Evolutionary conservation across 2,329 filamentous ascomycete genomes (phyloP).

Genomic region (Aspergillus thermomutatus): DNA sequence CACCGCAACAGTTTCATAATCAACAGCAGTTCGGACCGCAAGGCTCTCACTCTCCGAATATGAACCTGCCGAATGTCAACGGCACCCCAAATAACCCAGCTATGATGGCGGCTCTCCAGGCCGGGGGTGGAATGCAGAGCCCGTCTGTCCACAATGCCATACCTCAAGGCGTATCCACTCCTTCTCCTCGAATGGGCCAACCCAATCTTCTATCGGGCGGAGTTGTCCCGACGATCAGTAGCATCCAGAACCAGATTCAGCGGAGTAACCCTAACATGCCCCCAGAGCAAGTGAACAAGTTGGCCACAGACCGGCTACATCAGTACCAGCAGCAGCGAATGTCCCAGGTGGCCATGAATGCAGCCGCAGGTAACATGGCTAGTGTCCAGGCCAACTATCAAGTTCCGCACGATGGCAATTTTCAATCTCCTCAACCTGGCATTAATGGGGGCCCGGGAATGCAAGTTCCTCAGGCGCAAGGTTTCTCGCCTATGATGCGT

Average conservation of each 20-base stretch:
- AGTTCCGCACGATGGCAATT: constrained; percentile 38
- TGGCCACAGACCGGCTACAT: constrained; percentile 51
- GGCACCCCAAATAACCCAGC: constrained; percentile 40
- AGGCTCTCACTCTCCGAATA: constrained; percentile 44
- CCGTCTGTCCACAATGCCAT: constrained; percentile 41
- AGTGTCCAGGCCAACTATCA: constrained; percentile 40
- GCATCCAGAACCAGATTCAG: constrained; percentile 52
- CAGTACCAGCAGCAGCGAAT: constrained; percentile 47
- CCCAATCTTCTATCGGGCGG: constrained; percentile 52
- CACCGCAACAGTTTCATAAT: constrained; percentile 36
- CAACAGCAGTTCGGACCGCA: constrained; percentile 41
- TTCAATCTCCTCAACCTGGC: constrained; percentile 30
- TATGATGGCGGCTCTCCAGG: constrained; percentile 45
- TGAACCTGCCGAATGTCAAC: constrained; percentile 42
- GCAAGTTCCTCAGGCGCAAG: constrained; percentile 47
- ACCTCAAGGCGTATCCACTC: constrained; percentile 40
- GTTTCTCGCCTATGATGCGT: constrained; percentile 53
- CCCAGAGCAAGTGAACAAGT: constrained; percentile 52
- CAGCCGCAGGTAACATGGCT: constrained; percentile 47
- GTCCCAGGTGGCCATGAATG: constrained; percentile 52
- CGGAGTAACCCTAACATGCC: constrained; percentile 50
- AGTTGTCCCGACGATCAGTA: constrained; percentile 54
- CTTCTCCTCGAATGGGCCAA: constrained; percentile 47
- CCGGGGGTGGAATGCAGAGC: constrained; percentile 41
- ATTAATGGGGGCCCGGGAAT: constrained; percentile 37